These are phyloP conservation scores for Dioscorea cayenensis DNA, from an alignment of 116 monocot species.

Conservation along the genomic window DNA sequence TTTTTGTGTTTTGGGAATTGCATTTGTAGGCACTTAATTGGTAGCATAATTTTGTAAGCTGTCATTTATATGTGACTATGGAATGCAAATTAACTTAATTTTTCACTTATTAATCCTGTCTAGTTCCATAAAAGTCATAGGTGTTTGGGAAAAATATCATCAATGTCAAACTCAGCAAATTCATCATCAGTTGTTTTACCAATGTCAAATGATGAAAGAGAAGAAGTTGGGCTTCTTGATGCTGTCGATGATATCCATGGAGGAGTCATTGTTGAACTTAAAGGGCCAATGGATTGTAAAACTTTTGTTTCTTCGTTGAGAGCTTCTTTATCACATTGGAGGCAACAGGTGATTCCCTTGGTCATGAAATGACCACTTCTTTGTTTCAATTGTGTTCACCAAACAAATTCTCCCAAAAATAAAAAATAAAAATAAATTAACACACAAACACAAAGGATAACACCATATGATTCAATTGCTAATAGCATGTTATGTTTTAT, in stretches of 20 bases:
- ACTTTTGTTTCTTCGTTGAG: constrained; percentile 53
- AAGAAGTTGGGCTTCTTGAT: constrained; percentile 40
- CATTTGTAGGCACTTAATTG: no score
- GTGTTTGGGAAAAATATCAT: not conserved
- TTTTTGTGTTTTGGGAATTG: no score
- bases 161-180: constrained; percentile 22
- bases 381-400: not conserved
- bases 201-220: constrained; percentile 12
- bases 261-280: constrained; percentile 80
- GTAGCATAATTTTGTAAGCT: no score
- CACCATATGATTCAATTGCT: not conserved
- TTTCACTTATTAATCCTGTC: no score
- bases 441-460: no score
- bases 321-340: constrained; percentile 60
- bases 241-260: constrained; percentile 68
- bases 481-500: not conserved
- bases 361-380: not conserved
- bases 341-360: constrained; percentile 43
- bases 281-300: constrained; percentile 43
- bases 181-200: constrained; percentile 16
- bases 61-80: no score
- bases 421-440: no score
- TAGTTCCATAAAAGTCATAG: not conserved
- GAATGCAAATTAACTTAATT: no score
- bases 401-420: not conserved